Percentiles rank a stretch among this genome's conserved stretches.
These are phyloP conservation scores for Conringia planisiliqua DNA, from an alignment of 345 rosid genomes.

Conservation along the genomic window DNA sequence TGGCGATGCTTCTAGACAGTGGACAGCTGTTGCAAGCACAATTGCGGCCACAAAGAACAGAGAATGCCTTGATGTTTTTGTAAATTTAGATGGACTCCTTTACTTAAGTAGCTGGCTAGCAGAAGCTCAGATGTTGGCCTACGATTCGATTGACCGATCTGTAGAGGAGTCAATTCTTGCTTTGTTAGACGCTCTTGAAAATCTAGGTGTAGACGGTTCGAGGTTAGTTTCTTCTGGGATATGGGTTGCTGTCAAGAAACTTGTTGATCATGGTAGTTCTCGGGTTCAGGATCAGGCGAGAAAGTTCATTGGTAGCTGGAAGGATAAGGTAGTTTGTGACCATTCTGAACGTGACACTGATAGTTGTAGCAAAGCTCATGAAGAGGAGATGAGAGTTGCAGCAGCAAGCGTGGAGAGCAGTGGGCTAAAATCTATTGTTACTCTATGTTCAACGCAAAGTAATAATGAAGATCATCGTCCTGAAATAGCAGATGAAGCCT, in stretches of 20 bases:
- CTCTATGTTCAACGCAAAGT: slow-evolving; percentile 38
- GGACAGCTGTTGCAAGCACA: slow-evolving; percentile 85
- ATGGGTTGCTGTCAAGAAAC: slow-evolving; percentile 59
- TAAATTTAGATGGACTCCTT: slow-evolving; percentile 73
- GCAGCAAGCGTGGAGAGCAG: slow-evolving; percentile 31
- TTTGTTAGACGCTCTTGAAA: slow-evolving; percentile 66
- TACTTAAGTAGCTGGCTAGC: slow-evolving; percentile 75
- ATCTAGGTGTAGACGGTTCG: slow-evolving; percentile 60
- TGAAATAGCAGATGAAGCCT: slow-evolving; percentile 32
- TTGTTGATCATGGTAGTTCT: slow-evolving; percentile 60
- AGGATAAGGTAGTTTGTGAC: slow-evolving; percentile 37
- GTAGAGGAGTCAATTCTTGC: slow-evolving; percentile 73
- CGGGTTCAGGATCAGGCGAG: slow-evolving; percentile 70
- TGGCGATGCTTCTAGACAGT: slow-evolving; percentile 79
- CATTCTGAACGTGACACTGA: slow-evolving; percentile 29
- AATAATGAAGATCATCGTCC: slow-evolving; percentile 36
- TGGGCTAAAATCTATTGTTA: slow-evolving; percentile 36
- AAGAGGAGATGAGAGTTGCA: slow-evolving; percentile 26
- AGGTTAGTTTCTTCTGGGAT: slow-evolving; percentile 72
- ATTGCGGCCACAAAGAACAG: slow-evolving; percentile 74
- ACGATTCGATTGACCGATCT: slow-evolving; percentile 45
- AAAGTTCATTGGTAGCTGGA: slow-evolving; percentile 60
- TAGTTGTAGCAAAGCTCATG: slow-evolving; percentile 26
- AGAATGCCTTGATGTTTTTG: slow-evolving; percentile 89
- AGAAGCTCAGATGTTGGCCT: slow-evolving; percentile 50